These are phyloP conservation scores for Beauveria scarabaeidicola DNA, from an alignment of 2,329 filamentous ascomycete species.

Conservation along the genomic window DNA sequence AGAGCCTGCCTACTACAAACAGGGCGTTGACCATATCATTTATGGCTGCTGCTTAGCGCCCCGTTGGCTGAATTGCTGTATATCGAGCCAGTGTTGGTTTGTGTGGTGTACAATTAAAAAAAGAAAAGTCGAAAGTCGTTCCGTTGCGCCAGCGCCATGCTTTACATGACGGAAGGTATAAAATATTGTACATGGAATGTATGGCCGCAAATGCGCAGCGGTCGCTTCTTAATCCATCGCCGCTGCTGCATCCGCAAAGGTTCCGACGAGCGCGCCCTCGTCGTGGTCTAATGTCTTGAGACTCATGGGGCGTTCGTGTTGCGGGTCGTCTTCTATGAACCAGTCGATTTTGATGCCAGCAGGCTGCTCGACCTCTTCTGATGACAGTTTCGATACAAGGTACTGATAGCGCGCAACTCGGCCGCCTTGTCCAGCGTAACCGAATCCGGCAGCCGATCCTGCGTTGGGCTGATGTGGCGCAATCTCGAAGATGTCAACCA, in stretches of 20 bases:
- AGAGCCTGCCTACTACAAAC: neutral
- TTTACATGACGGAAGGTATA: constrained; percentile 1
- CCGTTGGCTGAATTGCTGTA: neutral
- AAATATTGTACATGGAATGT: constrained; percentile 7
- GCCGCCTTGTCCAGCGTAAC: constrained; percentile 46
- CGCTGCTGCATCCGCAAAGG: constrained; percentile 51
- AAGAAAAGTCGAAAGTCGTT: neutral
- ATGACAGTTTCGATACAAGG: constrained; percentile 50
- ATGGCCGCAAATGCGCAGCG: neutral
- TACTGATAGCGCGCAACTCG: constrained; percentile 51
- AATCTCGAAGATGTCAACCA: constrained; percentile 61
- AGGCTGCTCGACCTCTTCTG: constrained; percentile 31
- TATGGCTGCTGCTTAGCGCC: neutral
- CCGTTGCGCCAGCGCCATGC: constrained; percentile 1
- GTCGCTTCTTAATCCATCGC: constrained; percentile 32
- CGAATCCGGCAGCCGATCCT: constrained; percentile 31
- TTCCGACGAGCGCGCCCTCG: constrained; percentile 43
- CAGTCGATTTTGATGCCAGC: constrained; percentile 46
- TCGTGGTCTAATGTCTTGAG: constrained; percentile 27
- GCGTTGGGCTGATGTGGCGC: constrained; percentile 39
- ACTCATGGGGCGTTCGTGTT: constrained; percentile 28
- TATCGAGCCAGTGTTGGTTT: neutral
- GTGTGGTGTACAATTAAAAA: constrained; percentile 2
- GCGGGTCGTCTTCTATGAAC: constrained; percentile 43
- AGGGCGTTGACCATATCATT: neutral